A percentile compares a stretch with the other conserved stretches of the same genome.
These are phyloP conservation scores for Colletotrichum shisoi DNA, from an alignment of 2,329 filamentous ascomycete genomes.

Conservation along the genomic window DNA sequence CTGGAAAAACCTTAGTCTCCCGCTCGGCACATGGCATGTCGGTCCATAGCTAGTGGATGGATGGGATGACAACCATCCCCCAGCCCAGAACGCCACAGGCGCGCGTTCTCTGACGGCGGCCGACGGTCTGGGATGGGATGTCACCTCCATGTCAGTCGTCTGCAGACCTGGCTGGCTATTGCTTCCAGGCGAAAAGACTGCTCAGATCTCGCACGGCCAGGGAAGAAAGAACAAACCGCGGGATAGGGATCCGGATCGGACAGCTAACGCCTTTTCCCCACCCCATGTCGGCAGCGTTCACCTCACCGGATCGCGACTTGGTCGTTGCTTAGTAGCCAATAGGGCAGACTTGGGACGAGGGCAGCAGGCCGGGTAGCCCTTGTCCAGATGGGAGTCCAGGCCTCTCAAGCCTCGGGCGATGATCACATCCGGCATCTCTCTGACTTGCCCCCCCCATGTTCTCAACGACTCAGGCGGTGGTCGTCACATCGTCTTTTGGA, in stretches of 20 bases:
- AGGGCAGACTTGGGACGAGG: slow-evolving; percentile 9
- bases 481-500: background rate
- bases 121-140: slow-evolving; percentile 18
- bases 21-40: slow-evolving; percentile 29
- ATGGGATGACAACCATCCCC: slow-evolving; percentile 15
- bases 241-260: background rate
- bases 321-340: slow-evolving; percentile 11
- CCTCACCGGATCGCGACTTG: slow-evolving; percentile 15
- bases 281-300: slow-evolving; percentile 12
- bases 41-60: slow-evolving; percentile 17
- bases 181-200: background rate
- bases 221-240: background rate
- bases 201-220: background rate
- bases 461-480: slow-evolving; percentile 21
- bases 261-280: background rate
- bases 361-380: slow-evolving; percentile 11
- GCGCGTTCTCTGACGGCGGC: background rate
- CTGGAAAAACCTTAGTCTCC: slow-evolving; percentile 8
- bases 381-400: slow-evolving; percentile 30
- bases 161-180: slow-evolving; percentile 9
- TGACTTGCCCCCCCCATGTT: slow-evolving; percentile 14
- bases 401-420: slow-evolving; percentile 28
- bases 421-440: slow-evolving; percentile 21
- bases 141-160: slow-evolving; percentile 2
- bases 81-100: slow-evolving; percentile 21